phyloP scores from a whole-genome alignment of 2,329 filamentous ascomycete genomes.

The Cytospora paraplurivora region DNA sequence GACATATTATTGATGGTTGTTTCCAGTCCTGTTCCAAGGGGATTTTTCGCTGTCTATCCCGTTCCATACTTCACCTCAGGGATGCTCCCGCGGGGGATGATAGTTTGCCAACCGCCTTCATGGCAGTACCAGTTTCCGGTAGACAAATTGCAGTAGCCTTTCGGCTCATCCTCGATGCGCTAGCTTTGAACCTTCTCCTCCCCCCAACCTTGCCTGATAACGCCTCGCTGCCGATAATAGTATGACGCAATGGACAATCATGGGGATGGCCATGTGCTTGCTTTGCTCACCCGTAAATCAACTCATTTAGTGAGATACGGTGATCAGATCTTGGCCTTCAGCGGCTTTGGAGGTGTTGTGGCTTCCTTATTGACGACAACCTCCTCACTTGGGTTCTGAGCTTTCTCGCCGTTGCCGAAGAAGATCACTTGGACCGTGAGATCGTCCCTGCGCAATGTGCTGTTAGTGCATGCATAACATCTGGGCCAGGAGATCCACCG shows the following conservation, averaged over 20 bases:
- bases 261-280: background rate
- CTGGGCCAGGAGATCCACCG: conserved; percentile 34
- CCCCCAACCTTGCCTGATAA: conserved; percentile 9
- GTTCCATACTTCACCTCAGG: background rate
- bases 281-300: background rate
- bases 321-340: conserved; percentile 34
- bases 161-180: background rate
- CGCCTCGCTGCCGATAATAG: conserved; percentile 19
- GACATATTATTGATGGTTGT: background rate
- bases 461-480: conserved; percentile 20
- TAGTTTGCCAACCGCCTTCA: background rate
- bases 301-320: background rate
- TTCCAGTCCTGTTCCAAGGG: background rate
- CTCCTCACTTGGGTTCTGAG: conserved; percentile 57
- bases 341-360: conserved; percentile 56
- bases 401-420: conserved; percentile 78
- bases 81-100: too few relatives aligned
- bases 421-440: conserved; percentile 98
- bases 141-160: background rate
- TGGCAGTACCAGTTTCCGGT: background rate
- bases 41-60: background rate
- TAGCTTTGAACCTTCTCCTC: background rate
- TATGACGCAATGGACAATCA: background rate
- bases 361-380: conserved; percentile 87
- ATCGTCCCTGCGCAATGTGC: conserved; percentile 68